Conservation (phyloP, 345 rosid species). For the Limnanthes douglasii region DNA sequence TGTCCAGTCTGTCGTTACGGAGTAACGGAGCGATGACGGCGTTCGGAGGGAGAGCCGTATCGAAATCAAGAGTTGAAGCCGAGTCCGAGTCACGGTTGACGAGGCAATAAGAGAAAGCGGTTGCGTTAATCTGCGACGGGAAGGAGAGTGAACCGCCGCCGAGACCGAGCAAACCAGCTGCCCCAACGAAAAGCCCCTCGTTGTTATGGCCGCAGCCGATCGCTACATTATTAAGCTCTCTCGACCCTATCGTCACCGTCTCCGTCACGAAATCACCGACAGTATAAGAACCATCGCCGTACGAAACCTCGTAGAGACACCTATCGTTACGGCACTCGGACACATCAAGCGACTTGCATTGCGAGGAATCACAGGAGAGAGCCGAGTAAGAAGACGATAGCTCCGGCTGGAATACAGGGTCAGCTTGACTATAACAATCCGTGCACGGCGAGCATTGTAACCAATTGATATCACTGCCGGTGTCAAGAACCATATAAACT, state of each 20-base stretch:
- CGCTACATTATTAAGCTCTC: conserved; percentile 39
- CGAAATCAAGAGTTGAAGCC: conserved; percentile 59
- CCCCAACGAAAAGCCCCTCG: conserved; percentile 66
- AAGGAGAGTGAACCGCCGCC: conserved; percentile 77
- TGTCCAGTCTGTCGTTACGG: conserved; percentile 52
- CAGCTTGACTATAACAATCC: conserved; percentile 76
- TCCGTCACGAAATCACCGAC: conserved; percentile 77
- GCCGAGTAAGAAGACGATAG: conserved; percentile 49
- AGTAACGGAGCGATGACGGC: conserved; percentile 54
- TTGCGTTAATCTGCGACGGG: conserved; percentile 56
- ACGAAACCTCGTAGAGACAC: conserved; percentile 74
- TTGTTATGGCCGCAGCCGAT: conserved; percentile 87
- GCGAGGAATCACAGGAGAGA: conserved; percentile 42
- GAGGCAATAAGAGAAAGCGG: conserved; percentile 66
- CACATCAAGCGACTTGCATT: conserved; percentile 51
- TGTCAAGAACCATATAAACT: conserved; percentile 66
- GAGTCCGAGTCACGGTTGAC: conserved; percentile 88
- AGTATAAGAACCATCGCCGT: conserved; percentile 88
- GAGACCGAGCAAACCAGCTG: conserved; percentile 82
- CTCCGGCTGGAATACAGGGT: conserved; percentile 70
- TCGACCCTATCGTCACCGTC: conserved; percentile 49
- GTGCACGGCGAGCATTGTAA: conserved; percentile 82
- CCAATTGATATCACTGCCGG: conserved; percentile 92
- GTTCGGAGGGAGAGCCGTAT: conserved; percentile 21
- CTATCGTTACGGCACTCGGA: conserved; percentile 50